Base-by-base conservation (phyloP, 495 filamentous ascomycete species). In the Xylaria palmicola region DNA sequence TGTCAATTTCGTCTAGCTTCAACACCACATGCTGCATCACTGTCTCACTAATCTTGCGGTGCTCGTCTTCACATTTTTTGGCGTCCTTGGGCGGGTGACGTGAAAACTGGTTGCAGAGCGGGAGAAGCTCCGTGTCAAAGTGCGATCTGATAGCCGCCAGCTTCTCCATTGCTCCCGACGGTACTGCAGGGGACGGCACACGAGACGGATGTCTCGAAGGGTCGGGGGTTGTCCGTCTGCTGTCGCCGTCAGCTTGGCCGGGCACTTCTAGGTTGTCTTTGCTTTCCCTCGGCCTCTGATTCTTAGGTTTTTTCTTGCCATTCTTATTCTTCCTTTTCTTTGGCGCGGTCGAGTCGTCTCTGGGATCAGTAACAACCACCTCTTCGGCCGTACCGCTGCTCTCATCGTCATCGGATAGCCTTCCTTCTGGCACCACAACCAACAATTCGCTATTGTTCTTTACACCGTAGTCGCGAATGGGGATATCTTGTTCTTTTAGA, bases 1-100 rank as follows among this genome's bases (percentile, higher is more conserved):
- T 88, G 56, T 93, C 90, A 26, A 97, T 87, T 13, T 81, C 87
- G 77, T 97, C 93, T 26, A 93, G 79, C 75, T 95, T 97, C 65
- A 98, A 65, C 59, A 97, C 63, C 6, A 93, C 82, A 70, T 97
- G 90, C 51, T 85, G 81, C 79, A 98, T 76, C 55, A 97, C 88
- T 4, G 86, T 90, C 79, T 97, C 94, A 27, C 83, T 87, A 34
- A 97, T 68, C 70, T 85, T 89, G 72, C 88, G 87, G 62, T 97
- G 87, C 63, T 93, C 89, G 40, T 90, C 88, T 19, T 85, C 85
- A 40, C 85, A 79, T 75, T 88, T 87, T 72, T 89, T 88, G 19
- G 72, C 65, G 24, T 97, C 92, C 3, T 65, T 66, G 0, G 94
- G 94, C 13, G 93, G 87, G 19, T 79, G 66, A 0, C 77, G 67